phyloP scores from a whole-genome alignment of 2,329 filamentous ascomycete genomes.

The Tolypocladium album region DNA sequence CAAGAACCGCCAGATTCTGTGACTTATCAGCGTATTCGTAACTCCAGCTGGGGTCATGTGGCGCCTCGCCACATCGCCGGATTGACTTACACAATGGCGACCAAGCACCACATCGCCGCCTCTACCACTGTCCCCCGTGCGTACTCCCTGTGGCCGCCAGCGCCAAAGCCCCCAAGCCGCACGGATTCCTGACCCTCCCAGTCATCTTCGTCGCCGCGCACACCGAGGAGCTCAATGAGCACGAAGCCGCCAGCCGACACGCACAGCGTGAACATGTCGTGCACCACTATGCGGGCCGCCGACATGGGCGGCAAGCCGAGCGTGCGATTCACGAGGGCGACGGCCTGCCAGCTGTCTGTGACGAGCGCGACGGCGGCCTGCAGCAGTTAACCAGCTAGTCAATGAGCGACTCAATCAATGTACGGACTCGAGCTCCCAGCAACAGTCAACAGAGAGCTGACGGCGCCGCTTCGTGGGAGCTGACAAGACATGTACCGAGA shows the following conservation, averaged over 20 bases:
- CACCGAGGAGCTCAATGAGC: slow-evolving; percentile 18
- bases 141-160: neutral
- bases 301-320: slow-evolving; percentile 14
- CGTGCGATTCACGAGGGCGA: slow-evolving; percentile 15
- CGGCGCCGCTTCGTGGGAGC: too few species aligned
- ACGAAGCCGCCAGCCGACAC: slow-evolving; percentile 22
- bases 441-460: too few species aligned
- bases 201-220: neutral
- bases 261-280: slow-evolving; percentile 22
- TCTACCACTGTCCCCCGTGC: neutral
- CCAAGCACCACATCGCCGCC: neutral
- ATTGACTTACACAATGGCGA: neutral
- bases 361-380: slow-evolving; percentile 18
- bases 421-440: too few species aligned
- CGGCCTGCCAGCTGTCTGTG: slow-evolving; percentile 26
- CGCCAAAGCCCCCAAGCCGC: neutral
- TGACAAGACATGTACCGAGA: neutral
- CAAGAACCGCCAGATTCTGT: neutral
- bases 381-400: neutral
- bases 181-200: neutral
- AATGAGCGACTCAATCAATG: neutral
- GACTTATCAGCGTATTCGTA: neutral
- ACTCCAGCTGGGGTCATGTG: neutral
- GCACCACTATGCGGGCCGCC: slow-evolving; percentile 16
- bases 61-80: too few species aligned